Conservation (phyloP, 768 basidiomycete species). For the Cubamyces lactineus region DNA sequence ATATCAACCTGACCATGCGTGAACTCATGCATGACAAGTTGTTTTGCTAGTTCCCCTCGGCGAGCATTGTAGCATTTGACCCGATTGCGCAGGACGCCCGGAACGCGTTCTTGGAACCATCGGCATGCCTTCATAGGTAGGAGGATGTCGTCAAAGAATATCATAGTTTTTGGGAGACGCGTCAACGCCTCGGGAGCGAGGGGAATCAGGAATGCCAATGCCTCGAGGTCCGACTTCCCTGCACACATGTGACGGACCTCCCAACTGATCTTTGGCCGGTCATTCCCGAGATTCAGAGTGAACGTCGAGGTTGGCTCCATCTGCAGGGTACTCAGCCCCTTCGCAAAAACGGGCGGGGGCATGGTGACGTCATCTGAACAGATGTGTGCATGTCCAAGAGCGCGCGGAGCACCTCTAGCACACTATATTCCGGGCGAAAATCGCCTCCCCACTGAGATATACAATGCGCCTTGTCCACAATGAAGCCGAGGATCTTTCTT, state of each 20-base stretch:
- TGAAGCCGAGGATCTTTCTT: background rate
- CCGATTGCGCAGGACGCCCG: background rate
- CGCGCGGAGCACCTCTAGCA: background rate
- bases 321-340: background rate
- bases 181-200: no score
- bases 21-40: background rate
- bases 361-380: background rate
- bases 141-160: background rate
- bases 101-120: background rate
- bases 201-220: background rate
- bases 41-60: background rate
- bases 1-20: background rate
- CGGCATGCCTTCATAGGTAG: background rate
- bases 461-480: conserved; percentile 4
- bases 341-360: background rate
- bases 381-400: background rate
- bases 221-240: background rate
- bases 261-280: background rate
- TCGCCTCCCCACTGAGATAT: conserved; percentile 3
- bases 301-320: background rate
- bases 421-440: background rate
- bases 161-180: background rate
- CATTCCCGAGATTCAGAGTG: background rate
- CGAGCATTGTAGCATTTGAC: background rate
- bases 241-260: background rate